These are phyloP conservation scores for Scheffersomyces lignosus DNA, from an alignment of 805 yeast genomes.

Conservation along the genomic window DNA sequence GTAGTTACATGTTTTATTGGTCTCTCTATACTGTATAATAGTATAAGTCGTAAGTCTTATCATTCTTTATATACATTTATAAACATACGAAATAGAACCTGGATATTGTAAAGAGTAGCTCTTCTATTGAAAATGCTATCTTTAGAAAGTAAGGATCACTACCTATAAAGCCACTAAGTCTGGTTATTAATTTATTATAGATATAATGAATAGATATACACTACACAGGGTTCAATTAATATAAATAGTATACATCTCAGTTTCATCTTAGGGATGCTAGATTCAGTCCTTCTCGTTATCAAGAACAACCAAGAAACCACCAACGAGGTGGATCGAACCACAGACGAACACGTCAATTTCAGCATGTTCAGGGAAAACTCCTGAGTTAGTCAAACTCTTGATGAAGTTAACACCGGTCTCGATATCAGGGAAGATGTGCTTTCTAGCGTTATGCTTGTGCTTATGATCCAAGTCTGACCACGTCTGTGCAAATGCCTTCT, in stretches of 20 bases:
- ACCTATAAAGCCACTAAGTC: too few relatives aligned
- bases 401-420: constrained; percentile 67
- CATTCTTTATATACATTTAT: too few relatives aligned
- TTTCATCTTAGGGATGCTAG: constrained; percentile 4
- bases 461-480: constrained; percentile 60
- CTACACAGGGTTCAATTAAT: neutral
- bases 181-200: constrained; percentile 1
- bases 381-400: constrained; percentile 40
- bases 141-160: too few relatives aligned
- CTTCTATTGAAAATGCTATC: too few relatives aligned
- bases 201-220: constrained; percentile 2
- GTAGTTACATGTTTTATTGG: neutral
- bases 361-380: constrained; percentile 18
- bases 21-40: too few relatives aligned
- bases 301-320: constrained; percentile 85
- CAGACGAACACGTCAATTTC: constrained; percentile 78
- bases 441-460: constrained; percentile 25
- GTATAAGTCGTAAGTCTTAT: too few relatives aligned
- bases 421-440: constrained; percentile 66
- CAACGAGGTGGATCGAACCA: constrained; percentile 92
- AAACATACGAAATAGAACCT: too few relatives aligned
- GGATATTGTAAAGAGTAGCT: neutral
- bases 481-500: constrained; percentile 64
- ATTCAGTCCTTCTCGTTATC: constrained; percentile 50
- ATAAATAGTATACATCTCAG: constrained; percentile 2